A percentile compares a stretch with the other conserved stretches of the same genome.
Conservation (phyloP, 208 protist genomes). For the Entamoeba invadens region DNA sequence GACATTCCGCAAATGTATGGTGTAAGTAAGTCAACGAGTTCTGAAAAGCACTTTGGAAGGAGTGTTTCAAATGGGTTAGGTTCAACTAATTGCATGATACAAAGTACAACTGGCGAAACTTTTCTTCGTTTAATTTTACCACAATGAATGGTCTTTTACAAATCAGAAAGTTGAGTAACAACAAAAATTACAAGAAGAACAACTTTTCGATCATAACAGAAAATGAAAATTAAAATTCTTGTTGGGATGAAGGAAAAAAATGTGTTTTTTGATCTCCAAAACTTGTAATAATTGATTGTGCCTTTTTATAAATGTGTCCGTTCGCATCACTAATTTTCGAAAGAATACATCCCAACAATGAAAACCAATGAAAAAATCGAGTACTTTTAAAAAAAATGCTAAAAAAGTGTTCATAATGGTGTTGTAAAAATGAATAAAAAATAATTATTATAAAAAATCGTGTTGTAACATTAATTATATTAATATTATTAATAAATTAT, state of each 20-base stretch:
- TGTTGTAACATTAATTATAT: no score
- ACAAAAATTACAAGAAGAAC: not conserved
- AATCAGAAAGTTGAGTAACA: not conserved
- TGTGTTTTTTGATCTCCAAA: not conserved
- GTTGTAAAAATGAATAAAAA: not conserved
- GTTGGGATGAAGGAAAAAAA: not conserved
- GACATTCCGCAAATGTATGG: not conserved
- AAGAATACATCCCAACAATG: not conserved
- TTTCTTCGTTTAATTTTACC: not conserved
- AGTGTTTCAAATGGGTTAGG: not conserved
- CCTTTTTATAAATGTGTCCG: not conserved
- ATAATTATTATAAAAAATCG: no score
- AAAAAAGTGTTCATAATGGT: not conserved
- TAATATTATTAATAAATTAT: no score
- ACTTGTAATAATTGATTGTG: not conserved
- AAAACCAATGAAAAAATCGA: not conserved
- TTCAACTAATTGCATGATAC: not conserved
- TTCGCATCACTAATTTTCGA: not conserved
- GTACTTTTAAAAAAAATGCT: not conserved
- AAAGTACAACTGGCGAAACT: not conserved
- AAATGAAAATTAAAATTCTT: not conserved
- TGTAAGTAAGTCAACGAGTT: not conserved
- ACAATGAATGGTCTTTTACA: not conserved
- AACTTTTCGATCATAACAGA: not conserved
- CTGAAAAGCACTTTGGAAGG: not conserved